Conservation (phyloP, 192 early-diverging fungal genomes). For the Pilobolus umbonatus region DNA sequence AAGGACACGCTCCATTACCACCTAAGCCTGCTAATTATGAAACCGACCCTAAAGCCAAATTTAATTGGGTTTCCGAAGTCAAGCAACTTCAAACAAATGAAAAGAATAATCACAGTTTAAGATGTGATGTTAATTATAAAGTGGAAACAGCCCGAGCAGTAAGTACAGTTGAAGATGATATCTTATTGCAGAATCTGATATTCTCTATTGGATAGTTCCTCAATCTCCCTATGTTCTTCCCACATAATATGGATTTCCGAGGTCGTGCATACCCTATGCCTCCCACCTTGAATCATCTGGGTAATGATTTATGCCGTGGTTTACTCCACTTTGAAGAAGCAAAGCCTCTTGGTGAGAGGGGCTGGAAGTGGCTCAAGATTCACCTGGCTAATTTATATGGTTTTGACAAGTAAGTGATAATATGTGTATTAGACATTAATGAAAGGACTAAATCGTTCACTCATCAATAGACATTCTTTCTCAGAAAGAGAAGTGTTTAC, state of each 20-base stretch:
- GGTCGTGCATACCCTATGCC: conserved; percentile 98
- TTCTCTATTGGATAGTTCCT: conserved; percentile 56
- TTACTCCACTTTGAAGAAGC: conserved; percentile 80
- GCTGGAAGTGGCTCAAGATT: conserved; percentile 91
- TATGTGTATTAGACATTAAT: background rate
- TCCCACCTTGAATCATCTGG: conserved; percentile 91
- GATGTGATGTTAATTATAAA: conserved; percentile 93
- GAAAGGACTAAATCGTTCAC: too few relatives aligned
- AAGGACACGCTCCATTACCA: conserved; percentile 41
- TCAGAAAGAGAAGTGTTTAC: conserved; percentile 74
- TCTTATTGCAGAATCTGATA: background rate
- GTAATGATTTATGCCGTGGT: conserved; percentile 94
- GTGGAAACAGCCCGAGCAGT: conserved; percentile 90
- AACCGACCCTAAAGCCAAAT: conserved; percentile 49
- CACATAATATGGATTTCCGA: conserved; percentile 96
- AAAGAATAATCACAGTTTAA: conserved; percentile 75
- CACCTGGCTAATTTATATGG: conserved; percentile 91
- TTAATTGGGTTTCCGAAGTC: conserved; percentile 50
- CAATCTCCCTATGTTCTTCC: conserved; percentile 89
- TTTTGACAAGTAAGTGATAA: conserved; percentile 67
- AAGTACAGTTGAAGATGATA: conserved; percentile 25
- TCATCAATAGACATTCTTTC: conserved; percentile 58
- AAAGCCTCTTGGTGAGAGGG: conserved; percentile 72
- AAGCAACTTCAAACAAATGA: conserved; percentile 55
- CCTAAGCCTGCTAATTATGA: conserved; percentile 61